Conservation (phyloP, 257 asterid genomes). For the Coffea canephora region DNA sequence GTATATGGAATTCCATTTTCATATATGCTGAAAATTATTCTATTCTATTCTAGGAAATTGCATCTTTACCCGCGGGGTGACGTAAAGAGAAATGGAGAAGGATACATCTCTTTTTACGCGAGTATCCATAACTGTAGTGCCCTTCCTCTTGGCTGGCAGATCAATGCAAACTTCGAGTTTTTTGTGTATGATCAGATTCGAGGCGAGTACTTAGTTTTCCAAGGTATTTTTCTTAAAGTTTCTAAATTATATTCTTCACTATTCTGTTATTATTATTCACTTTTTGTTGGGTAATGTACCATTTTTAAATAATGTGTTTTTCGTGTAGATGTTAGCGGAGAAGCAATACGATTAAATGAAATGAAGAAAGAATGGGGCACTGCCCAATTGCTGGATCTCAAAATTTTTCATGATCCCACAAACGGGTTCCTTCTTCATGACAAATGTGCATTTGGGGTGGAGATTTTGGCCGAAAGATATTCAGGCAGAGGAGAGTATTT, state of each 20-base stretch:
- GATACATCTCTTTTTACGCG: conserved; percentile 7
- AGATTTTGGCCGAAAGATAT: neutral
- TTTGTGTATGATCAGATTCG: conserved; percentile 4
- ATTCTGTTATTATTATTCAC: too few species aligned
- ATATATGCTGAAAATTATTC: neutral
- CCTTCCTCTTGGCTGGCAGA: conserved; percentile 17
- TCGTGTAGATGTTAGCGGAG: neutral
- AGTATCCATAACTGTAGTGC: neutral
- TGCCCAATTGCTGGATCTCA: conserved; percentile 1
- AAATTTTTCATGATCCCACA: conserved; percentile 1
- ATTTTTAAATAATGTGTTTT: too few species aligned
- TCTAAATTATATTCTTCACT: neutral
- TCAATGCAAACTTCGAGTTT: neutral
- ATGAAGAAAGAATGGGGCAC: conserved; percentile 10
- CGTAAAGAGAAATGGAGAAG: neutral
- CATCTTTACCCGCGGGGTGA: conserved; percentile 13
- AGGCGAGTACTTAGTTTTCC: conserved; percentile 15
- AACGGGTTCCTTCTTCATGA: conserved; percentile 15
- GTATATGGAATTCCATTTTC: too few species aligned
- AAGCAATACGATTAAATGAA: neutral
- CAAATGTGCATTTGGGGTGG: conserved; percentile 14
- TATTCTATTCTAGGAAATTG: conserved; percentile 3
- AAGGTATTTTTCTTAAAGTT: neutral
- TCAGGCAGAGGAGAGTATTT: conserved; percentile 9
- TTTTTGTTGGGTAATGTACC: too few species aligned